Evolutionary conservation across 2,329 filamentous ascomycete species (phyloP), one percentile per base, ranked within the genome.

Genomic region (Xenoacremonium recifei): DNA sequence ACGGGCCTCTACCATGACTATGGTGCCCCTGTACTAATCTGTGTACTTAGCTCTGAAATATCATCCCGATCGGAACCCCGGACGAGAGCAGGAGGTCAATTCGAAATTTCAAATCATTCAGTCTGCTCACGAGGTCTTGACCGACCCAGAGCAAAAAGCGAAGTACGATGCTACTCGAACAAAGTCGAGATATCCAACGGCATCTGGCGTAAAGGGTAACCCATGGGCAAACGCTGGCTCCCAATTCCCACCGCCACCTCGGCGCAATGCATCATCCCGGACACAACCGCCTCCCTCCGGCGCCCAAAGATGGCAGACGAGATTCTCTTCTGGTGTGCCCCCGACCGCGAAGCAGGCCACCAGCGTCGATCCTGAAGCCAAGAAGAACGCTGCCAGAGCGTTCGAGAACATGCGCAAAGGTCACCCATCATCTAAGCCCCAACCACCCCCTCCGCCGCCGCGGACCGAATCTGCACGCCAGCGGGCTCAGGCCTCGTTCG

Each of bases 41-140:
- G 23, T 7, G 13, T 27, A 10, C 13, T 16, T 43, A 89, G 89
- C 89, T 35, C 73, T 95, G 35, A 87, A 87, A 64, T 95, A 87
- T 58, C 90, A 96, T 59, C 90, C 90, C 6, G 90, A 96, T 63
- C 85, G 90, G 45, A 95, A 96, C 59, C 88, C 85, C 10, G 90
- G 90, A 38, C 81, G 80, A 58, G 89, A 95, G 66, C 69, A 79
- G 43, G 88, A 92, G 59, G 86, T 85, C 60, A 88, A 87, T 51
- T 75, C 85, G 21, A 87, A 88, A 59, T 96, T 96, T 59, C 87
- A 95, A 63, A 79, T 84, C 37, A 95, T 96, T 36, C 88, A 95
- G 65, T 81, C 86, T 4, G 90, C 90, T 17, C 84, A 95, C 60
- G 90, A 96, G 62, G 75, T 96, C 39, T 64, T 82, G 12, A 72